Percentiles rank a stretch among this genome's conserved stretches.
phyloP scores from a whole-genome alignment of 2,329 filamentous ascomycete genomes.

The Cladosporium sp. region DNA sequence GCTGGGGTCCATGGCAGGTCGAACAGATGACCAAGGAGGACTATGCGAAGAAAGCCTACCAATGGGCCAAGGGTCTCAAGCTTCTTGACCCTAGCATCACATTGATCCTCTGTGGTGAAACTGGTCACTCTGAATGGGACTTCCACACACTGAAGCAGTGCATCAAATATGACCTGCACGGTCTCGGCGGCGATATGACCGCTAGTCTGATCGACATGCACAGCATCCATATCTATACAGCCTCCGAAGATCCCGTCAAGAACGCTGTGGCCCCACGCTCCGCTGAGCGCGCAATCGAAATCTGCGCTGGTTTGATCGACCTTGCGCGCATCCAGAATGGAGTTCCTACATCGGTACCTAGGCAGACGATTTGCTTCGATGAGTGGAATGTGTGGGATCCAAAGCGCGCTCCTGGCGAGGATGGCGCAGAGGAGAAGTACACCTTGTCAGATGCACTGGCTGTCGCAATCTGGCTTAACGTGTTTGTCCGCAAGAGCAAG shows the following conservation, averaged over 20 bases:
- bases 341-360: constrained; percentile 55
- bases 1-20: constrained; percentile 65
- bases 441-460: constrained; percentile 71
- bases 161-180: constrained; percentile 49
- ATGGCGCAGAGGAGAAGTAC: constrained; percentile 70
- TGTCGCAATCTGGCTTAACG: constrained; percentile 72
- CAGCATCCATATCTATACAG: constrained; percentile 75
- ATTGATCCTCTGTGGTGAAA: constrained; percentile 72
- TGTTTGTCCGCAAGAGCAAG: constrained; percentile 67
- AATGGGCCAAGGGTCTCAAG: constrained; percentile 69
- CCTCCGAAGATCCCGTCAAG: constrained; percentile 47
- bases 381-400: constrained; percentile 86
- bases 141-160: constrained; percentile 68
- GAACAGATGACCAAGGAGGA: constrained; percentile 61
- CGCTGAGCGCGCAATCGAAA: constrained; percentile 70
- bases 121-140: constrained; percentile 68
- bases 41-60: constrained; percentile 64
- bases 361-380: constrained; percentile 73
- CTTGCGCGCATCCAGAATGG: constrained; percentile 67
- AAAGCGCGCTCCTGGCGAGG: constrained; percentile 63
- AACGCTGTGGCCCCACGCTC: constrained; percentile 62
- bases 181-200: constrained; percentile 45
- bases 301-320: constrained; percentile 65
- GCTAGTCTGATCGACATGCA: constrained; percentile 68
- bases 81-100: constrained; percentile 65